phyloP scores from a whole-genome alignment of 768 basidiomycete genomes.

The Lentinula edodes region DNA sequence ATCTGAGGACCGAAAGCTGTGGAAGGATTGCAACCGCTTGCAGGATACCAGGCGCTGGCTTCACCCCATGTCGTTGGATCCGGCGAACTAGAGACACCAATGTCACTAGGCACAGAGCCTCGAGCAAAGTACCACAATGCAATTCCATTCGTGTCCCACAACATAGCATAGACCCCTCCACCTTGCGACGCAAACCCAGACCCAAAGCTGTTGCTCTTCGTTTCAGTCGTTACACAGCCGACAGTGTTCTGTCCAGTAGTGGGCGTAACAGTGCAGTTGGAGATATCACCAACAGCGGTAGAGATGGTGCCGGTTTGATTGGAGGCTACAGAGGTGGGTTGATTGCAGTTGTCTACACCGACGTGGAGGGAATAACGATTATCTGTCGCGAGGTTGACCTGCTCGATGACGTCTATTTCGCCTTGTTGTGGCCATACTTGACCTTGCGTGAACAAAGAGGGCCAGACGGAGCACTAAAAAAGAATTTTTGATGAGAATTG shows the following conservation, averaged over 20 bases:
- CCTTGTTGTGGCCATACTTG: conserved; percentile 31
- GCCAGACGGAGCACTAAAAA: conserved; percentile 55
- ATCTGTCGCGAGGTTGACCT: conserved; percentile 38
- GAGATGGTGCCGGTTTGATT: conserved; percentile 37
- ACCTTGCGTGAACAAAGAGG: conserved; percentile 32
- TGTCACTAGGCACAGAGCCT: conserved; percentile 50
- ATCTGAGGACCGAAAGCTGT: conserved; percentile 53
- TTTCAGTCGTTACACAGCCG: conserved; percentile 51
- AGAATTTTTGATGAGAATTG: neutral
- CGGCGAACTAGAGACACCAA: conserved; percentile 41
- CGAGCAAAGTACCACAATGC: conserved; percentile 54
- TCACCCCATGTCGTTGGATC: conserved; percentile 52
- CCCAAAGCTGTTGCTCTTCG: conserved; percentile 44
- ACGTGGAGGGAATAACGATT: conserved; percentile 57
- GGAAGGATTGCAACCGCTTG: conserved; percentile 48
- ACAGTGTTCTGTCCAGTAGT: conserved; percentile 33
- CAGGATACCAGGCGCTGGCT: conserved; percentile 58
- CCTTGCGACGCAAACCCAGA: conserved; percentile 50
- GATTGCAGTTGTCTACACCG: conserved; percentile 40
- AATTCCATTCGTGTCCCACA: conserved; percentile 51
- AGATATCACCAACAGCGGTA: conserved; percentile 17
- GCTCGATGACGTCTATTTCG: conserved; percentile 61
- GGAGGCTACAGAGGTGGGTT: conserved; percentile 29
- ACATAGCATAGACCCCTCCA: conserved; percentile 63
- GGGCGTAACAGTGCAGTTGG: conserved; percentile 39